A percentile compares a stretch with the other conserved stretches of the same genome.
These are phyloP conservation scores for Dictyostelium intermedium DNA, from an alignment of 78 protist genomes.

Conservation along the genomic window DNA sequence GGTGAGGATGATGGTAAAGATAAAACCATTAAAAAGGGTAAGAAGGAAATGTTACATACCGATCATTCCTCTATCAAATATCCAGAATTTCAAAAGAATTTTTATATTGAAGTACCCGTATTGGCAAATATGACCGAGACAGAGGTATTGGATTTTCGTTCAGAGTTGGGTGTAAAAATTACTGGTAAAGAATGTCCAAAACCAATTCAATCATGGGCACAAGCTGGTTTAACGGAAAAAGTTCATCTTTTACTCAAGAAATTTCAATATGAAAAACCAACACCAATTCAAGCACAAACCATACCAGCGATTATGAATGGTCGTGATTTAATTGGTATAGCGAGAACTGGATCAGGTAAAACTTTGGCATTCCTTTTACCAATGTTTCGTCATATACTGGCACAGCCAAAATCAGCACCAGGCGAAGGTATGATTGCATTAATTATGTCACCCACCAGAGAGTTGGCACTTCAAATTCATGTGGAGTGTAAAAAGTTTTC, in stretches of 20 bases:
- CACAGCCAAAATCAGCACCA: constrained; percentile 85
- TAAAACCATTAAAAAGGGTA: constrained; percentile 63
- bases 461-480: constrained; percentile 96
- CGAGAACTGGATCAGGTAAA: constrained; percentile 96
- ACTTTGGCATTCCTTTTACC: constrained; percentile 98
- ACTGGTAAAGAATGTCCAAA: constrained; percentile 82
- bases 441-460: constrained; percentile 98
- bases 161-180: constrained; percentile 78
- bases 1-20: constrained; percentile 63
- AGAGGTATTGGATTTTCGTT: constrained; percentile 74
- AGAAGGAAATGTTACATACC: constrained; percentile 38
- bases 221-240: constrained; percentile 82
- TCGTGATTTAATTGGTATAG: constrained; percentile 94
- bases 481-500: constrained; percentile 87
- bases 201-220: constrained; percentile 95
- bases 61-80: constrained; percentile 92
- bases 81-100: constrained; percentile 87
- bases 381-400: constrained; percentile 94
- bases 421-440: constrained; percentile 98
- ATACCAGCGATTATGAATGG: constrained; percentile 95
- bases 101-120: constrained; percentile 93
- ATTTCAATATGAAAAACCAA: constrained; percentile 86
- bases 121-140: constrained; percentile 84
- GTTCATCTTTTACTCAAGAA: constrained; percentile 47
- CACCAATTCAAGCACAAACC: constrained; percentile 95